Evolutionary conservation across 331 rosid species (phyloP).

Genomic region (Phaseolus coccineus): DNA sequence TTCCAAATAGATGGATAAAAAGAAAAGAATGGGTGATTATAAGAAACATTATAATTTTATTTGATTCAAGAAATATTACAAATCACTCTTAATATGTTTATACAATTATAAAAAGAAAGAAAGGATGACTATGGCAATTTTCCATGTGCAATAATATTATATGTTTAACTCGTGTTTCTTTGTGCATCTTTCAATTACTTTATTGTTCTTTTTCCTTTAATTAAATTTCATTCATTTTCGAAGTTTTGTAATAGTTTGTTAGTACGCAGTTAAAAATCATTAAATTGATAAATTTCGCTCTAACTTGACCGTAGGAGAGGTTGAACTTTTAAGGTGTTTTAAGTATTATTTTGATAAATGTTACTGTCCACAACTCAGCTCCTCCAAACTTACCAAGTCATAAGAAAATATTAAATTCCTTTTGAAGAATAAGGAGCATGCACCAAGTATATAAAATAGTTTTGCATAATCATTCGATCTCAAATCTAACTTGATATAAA

Average conservation of each 20-base stretch:
- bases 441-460: no score
- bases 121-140: background rate
- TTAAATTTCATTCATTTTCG: constrained; percentile 9
- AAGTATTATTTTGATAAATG: background rate
- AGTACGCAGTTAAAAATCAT: background rate
- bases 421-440: no score
- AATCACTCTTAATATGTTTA: constrained; percentile 4
- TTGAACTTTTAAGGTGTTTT: background rate
- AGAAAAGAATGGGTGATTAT: no score
- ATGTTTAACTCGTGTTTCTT: constrained; percentile 1
- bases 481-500: no score
- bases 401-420: background rate
- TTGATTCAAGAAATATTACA: constrained; percentile 3
- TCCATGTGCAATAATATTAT: background rate
- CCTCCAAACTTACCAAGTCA: background rate
- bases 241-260: background rate
- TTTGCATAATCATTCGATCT: no score
- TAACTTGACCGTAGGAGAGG: no score
- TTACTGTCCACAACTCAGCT: background rate
- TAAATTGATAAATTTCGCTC: background rate
- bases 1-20: no score
- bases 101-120: background rate
- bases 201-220: constrained; percentile 23
- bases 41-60: background rate
- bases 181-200: constrained; percentile 34